Evolutionary conservation across 2,329 filamentous ascomycete species (phyloP), one percentile per base, ranked within the genome.

Genomic region (Monilinia polystroma): DNA sequence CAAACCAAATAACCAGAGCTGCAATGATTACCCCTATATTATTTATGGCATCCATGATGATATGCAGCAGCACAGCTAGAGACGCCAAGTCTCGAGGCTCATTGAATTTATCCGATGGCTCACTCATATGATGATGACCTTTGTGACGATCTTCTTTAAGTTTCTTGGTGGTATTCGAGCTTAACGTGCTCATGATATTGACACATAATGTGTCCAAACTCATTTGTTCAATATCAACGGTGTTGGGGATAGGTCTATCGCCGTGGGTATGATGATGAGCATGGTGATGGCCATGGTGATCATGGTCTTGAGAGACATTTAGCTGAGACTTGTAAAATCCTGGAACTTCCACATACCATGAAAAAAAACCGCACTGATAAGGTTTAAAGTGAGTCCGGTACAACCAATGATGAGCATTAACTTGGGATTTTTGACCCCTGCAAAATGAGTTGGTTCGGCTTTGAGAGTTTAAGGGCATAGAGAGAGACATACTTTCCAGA

Each of bases 21-120:
- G 89, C 84, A 47, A 88, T 79, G 59, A 92, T 91, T 68, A 93
- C 90, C 12, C 89, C 90, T 14, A 92, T 76, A 72, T 93, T 93
- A 78, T 92, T 93, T 69, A 90, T 81, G 6, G 89, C 88, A 73
- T 93, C 90, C 43, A 89, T 87, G 3, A 90, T 73, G 35, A 93
- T 84, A 72, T 93, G 90, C 18, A 91, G 77, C 14, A 93, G 74
- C 1, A 91, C 89, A 1, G 87, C 90, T 69, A 90, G 79, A 81
- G 91, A 88, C 14, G 87, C 89, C n/a, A 93, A 80, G 73, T 93
- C 87, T 67, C 81, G 81, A 1, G 80, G 80, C 0, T 78, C 79
- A 18, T 71, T 68, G 63, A 76, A 72, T 12, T 75, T 68, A 26
- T 73, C 72, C 23, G 75, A 66, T 16, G 18, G 23, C 18, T 64